These are phyloP conservation scores for Psidium friedrichsthalianum DNA, from an alignment of 345 rosid genomes.

Conservation along the genomic window DNA sequence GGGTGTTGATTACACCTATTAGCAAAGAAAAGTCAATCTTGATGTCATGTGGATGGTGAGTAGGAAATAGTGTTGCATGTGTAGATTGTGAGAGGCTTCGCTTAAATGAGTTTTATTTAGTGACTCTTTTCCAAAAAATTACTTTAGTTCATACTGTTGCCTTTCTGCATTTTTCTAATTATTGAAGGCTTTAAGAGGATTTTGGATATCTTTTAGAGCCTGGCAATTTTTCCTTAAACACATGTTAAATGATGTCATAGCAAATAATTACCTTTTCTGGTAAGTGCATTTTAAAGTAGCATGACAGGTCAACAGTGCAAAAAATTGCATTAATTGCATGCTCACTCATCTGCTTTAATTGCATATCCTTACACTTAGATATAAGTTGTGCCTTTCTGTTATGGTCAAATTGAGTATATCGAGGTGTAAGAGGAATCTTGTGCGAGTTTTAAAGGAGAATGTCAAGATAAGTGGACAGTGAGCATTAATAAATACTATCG, in stretches of 20 bases:
- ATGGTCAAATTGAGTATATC: background rate
- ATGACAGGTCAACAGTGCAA: background rate
- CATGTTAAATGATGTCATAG: background rate
- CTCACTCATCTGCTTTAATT: background rate
- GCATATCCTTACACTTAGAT: background rate
- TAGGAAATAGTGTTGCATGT: background rate
- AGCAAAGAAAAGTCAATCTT: background rate
- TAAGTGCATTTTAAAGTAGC: background rate
- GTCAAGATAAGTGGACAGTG: background rate
- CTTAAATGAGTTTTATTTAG: background rate
- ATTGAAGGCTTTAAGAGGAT: background rate
- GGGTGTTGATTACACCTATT: background rate
- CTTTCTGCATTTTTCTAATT: background rate
- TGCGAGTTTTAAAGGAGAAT: background rate
- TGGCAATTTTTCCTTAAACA: background rate
- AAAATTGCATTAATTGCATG: background rate
- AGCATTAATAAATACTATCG: background rate
- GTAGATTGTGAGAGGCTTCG: background rate
- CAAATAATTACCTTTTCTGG: background rate
- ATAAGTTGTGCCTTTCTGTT: background rate
- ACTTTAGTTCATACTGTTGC: background rate
- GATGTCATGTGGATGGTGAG: background rate
- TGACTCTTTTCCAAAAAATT: background rate
- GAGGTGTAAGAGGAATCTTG: background rate
- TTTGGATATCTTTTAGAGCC: background rate